Conservation (phyloP, 805 yeast genomes). For the Ogataea trehalophila region DNA sequence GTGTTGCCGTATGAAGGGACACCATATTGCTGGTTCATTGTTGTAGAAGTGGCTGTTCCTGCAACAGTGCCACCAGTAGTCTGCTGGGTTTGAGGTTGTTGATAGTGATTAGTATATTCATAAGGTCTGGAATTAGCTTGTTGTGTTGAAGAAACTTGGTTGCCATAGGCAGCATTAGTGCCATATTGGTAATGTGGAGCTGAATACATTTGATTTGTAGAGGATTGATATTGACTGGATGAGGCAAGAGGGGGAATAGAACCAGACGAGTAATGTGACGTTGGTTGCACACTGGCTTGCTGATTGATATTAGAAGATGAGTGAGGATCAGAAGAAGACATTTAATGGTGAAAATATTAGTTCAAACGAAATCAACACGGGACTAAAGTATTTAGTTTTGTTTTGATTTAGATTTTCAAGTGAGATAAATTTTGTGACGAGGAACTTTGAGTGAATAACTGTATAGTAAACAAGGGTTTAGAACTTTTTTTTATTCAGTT, state of each 20-base stretch:
- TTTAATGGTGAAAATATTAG: not conserved
- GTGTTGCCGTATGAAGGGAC: conserved; percentile 12
- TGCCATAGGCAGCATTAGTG: conserved; percentile 12
- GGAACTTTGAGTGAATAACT: too few species aligned
- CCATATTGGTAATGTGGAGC: conserved; percentile 19
- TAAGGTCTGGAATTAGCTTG: conserved; percentile 12
- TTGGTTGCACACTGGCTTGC: conserved; percentile 4
- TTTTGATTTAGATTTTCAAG: not conserved
- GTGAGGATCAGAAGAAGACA: conserved; percentile 18
- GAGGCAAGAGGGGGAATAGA: conserved; percentile 13
- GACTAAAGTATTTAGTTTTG: not conserved
- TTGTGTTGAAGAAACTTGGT: conserved; percentile 9
- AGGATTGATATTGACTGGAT: conserved; percentile 12
- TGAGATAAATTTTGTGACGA: too few species aligned
- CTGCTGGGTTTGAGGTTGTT: conserved; percentile 9
- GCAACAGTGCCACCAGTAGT: conserved; percentile 3
- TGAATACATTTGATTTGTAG: conserved; percentile 10
- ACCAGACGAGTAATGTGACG: conserved; percentile 11
- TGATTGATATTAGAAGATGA: conserved; percentile 9
- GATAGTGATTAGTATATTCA: conserved; percentile 14
- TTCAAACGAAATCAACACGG: too few species aligned
- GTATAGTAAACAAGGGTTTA: too few species aligned
- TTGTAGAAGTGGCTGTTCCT: conserved; percentile 10
- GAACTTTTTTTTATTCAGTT: too few species aligned
- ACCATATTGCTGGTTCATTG: conserved; percentile 3